These are phyloP conservation scores for Allium sativum DNA, from an alignment of 106 monocot genomes.

Conservation along the genomic window DNA sequence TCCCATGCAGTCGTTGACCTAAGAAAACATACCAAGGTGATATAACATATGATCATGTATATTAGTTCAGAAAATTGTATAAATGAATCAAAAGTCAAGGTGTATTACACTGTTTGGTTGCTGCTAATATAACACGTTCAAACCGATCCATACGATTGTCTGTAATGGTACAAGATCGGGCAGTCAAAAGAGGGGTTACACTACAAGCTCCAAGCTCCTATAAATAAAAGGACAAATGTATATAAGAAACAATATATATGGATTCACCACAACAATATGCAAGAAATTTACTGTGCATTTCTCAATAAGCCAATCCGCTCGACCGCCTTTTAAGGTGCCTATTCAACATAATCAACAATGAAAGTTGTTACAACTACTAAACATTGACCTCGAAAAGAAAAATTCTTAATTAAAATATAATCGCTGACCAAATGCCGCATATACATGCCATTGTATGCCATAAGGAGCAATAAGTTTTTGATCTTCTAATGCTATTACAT, in stretches of 20 bases:
- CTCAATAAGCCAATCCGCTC: conserved; percentile 92
- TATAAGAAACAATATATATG: too few relatives aligned
- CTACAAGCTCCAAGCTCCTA: conserved; percentile 96
- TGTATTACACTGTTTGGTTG: conserved; percentile 75
- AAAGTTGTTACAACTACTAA: not conserved
- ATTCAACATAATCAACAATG: not conserved
- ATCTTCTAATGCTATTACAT: conserved; percentile 42
- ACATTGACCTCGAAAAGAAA: conserved; percentile 1
- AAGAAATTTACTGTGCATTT: conserved; percentile 77
- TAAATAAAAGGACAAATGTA: conserved; percentile 1
- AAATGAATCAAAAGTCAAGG: not conserved
- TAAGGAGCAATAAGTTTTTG: conserved; percentile 21
- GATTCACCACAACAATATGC: not conserved
- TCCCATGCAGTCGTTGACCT: conserved; percentile 91
- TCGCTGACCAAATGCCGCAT: conserved; percentile 76
- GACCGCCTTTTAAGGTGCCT: conserved; percentile 85
- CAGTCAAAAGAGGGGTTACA: conserved; percentile 73
- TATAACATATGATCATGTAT: conserved; percentile 1
- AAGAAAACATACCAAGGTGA: conserved; percentile 3
- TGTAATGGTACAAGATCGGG: conserved; percentile 54
- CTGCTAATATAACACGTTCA: conserved; percentile 76
- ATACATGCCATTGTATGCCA: conserved; percentile 78
- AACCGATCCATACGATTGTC: conserved; percentile 85
- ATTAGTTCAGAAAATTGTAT: not conserved
- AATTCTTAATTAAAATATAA: not conserved